A percentile compares a stretch with the other conserved stretches of the same genome.
These are phyloP conservation scores for Fusarium acutatum DNA, from an alignment of 2,329 filamentous ascomycete genomes.

Conservation along the genomic window DNA sequence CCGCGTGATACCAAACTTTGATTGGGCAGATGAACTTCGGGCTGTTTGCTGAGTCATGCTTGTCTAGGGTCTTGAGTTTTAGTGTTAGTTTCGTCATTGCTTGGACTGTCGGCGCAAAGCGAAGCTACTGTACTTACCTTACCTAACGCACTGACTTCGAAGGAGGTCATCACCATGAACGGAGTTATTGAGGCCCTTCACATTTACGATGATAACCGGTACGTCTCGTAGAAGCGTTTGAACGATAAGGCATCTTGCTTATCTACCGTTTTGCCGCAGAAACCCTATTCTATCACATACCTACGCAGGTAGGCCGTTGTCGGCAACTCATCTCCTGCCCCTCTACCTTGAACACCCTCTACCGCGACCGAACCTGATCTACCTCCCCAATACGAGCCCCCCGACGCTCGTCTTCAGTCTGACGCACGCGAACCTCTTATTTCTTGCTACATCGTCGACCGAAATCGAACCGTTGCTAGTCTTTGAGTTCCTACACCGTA, in stretches of 20 bases:
- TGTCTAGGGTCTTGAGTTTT: neutral
- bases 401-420: constrained; percentile 90
- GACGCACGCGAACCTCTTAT: constrained; percentile 85
- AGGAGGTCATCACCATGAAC: constrained; percentile 68
- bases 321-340: constrained; percentile 78
- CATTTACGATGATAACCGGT: constrained; percentile 97
- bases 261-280: constrained; percentile 57
- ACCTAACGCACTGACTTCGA: constrained; percentile 18
- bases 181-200: constrained; percentile 94
- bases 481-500: constrained; percentile 92
- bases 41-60: constrained; percentile 41
- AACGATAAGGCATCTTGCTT: neutral
- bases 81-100: constrained; percentile 44
- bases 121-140: neutral
- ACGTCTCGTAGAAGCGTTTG: constrained; percentile 23
- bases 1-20: constrained; percentile 19
- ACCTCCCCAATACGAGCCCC: constrained; percentile 82
- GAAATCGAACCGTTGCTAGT: constrained; percentile 91
- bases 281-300: constrained; percentile 86
- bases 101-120: constrained; percentile 16
- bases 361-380: constrained; percentile 86
- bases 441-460: constrained; percentile 83
- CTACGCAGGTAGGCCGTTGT: constrained; percentile 83
- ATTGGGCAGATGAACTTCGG: constrained; percentile 25
- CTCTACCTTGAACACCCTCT: constrained; percentile 85